Percentiles rank a stretch among this genome's conserved stretches.
Conservation (phyloP, 257 asterid genomes). For the Jasminum sambac region DNA sequence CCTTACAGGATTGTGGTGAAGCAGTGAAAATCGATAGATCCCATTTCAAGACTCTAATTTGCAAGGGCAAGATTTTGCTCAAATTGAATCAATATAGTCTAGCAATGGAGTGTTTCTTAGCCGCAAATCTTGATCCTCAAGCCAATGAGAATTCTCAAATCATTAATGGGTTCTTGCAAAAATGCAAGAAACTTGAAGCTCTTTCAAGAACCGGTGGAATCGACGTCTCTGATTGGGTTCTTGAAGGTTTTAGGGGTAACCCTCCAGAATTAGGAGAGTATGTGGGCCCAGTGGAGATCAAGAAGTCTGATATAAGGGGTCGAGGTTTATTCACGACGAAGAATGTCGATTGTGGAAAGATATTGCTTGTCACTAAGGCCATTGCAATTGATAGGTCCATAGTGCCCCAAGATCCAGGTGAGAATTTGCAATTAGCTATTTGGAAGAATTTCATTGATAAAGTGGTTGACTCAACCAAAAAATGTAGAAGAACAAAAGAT, state of each 20-base stretch:
- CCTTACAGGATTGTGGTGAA: conserved; percentile 63
- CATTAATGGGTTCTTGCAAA: conserved; percentile 46
- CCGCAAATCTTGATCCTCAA: conserved; percentile 51
- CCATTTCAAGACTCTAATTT: conserved; percentile 76
- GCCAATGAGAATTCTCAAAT: conserved; percentile 46
- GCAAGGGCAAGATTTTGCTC: conserved; percentile 71
- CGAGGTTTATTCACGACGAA: conserved; percentile 70
- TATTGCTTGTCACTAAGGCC: conserved; percentile 64
- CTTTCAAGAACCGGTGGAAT: conserved; percentile 65
- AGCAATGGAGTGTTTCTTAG: conserved; percentile 56
- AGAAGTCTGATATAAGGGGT: conserved; percentile 66
- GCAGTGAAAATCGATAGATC: conserved; percentile 57
- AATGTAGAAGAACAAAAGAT: conserved; percentile 30
- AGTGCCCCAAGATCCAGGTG: conserved; percentile 54
- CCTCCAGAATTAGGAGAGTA: conserved; percentile 66
- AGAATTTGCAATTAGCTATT: conserved; percentile 56
- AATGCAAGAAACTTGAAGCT: conserved; percentile 59
- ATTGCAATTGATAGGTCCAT: conserved; percentile 74
- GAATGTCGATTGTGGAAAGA: conserved; percentile 57
- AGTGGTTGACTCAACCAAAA: conserved; percentile 42
- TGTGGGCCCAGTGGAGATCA: conserved; percentile 68
- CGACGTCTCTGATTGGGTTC: conserved; percentile 80
- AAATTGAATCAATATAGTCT: conserved; percentile 43
- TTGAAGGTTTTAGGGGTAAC: conserved; percentile 53
- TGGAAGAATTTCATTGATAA: conserved; percentile 81